Evolutionary conservation across 2,329 filamentous ascomycete genomes (phyloP), one percentile per base, ranked within the genome.

Genomic region (Atkinsonella texensis): DNA sequence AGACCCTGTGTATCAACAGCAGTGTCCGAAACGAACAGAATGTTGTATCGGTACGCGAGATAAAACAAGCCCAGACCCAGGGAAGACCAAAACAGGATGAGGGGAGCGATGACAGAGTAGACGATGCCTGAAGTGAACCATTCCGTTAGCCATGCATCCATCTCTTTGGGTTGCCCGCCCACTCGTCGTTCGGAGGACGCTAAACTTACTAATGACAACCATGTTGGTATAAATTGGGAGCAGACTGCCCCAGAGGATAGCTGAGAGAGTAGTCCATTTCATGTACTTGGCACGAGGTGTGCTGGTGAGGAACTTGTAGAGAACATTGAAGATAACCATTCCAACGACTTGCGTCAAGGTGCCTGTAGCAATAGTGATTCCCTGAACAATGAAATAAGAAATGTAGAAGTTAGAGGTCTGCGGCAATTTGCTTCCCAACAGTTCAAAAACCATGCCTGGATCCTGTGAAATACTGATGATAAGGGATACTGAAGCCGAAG

Each of bases 391-490:
- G 58, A 95, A 90, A 70, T 94, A 95, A 13, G 69, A 87, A 49
- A 97, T 84, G 70, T 96, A 98, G 63, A 97, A 94, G 71, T 95
- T 97, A 56, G 89, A 90, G 0, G 89, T 83, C 43, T 79, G 83
- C 12, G 93, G 93, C 17, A 98, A 74, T 48, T 85, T 82, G 10
- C 73, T 64, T 1, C 89, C 84, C 10, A 95, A 73, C 49, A 91
- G 70, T 2, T 62, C 68, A 0, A 89, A 81, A 23, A 83, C 79
- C 1, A 68, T 67, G 7, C 68, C 63, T 0, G 89, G 89, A 4
- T 87, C 59, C 0, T 81, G 40, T 18, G 80, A 74, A 49, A 94
- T 83, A 43, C 81, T 61, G 13, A 76, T 70, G 12, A 82, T 76
- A 1, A 87, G 80, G 6, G 83, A 77, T 7, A 87, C 79, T 10